These are phyloP conservation scores for Biscogniauxia marginata DNA, from an alignment of 2,329 filamentous ascomycete genomes.

Conservation along the genomic window DNA sequence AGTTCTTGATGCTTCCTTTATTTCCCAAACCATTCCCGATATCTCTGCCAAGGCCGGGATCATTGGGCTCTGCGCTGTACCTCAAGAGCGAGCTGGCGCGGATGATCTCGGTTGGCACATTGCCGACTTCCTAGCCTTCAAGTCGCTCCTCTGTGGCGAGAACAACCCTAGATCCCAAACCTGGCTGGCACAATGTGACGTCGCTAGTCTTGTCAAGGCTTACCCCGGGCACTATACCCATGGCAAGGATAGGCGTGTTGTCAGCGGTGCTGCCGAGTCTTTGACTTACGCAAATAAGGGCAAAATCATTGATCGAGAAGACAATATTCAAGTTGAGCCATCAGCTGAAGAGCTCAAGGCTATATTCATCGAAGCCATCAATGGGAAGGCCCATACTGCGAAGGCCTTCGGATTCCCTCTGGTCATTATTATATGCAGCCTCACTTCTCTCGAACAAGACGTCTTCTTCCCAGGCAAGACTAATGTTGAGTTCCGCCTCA, in stretches of 20 bases:
- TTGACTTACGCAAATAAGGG: background rate
- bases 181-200: constrained; percentile 29
- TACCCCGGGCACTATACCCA: constrained; percentile 23
- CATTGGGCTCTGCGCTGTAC: constrained; percentile 29
- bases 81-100: constrained; percentile 19
- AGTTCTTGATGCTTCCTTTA: constrained; percentile 19
- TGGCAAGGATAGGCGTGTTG: constrained; percentile 23
- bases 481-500: constrained; percentile 8
- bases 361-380: constrained; percentile 20
- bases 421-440: constrained; percentile 29
- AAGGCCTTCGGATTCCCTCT: constrained; percentile 14
- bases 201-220: constrained; percentile 14
- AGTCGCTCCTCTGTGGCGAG: constrained; percentile 23
- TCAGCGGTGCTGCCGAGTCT: constrained; percentile 10
- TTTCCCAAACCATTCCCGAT: constrained; percentile 23
- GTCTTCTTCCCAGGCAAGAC: constrained; percentile 25
- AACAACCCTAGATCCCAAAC: constrained; percentile 18
- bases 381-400: constrained; percentile 13
- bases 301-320: constrained; percentile 7
- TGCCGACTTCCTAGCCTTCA: constrained; percentile 30
- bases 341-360: constrained; percentile 13
- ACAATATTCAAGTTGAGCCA: constrained; percentile 24
- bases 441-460: constrained; percentile 29
- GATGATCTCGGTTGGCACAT: constrained; percentile 31
- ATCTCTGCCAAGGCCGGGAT: constrained; percentile 15